These are phyloP conservation scores for Phytophthora pini DNA, from an alignment of 352 stramenopile genomes.

Conservation along the genomic window DNA sequence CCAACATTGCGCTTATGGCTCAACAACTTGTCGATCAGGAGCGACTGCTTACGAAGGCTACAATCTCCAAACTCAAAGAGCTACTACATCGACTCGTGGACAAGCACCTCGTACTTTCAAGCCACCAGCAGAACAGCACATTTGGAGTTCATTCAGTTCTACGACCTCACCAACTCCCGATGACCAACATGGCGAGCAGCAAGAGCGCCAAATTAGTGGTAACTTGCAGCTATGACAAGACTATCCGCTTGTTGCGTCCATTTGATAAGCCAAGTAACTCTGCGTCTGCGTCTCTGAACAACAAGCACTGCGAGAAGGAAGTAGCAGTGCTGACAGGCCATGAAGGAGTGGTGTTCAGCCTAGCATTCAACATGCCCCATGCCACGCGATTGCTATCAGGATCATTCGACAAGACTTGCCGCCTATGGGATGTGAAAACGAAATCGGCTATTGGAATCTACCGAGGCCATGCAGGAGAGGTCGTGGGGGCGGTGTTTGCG, in stretches of 20 bases:
- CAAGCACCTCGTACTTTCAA: conserved; percentile 59
- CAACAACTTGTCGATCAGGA: conserved; percentile 66
- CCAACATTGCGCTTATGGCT: conserved; percentile 61
- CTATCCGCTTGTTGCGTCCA: conserved; percentile 56
- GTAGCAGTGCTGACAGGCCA: conserved; percentile 56
- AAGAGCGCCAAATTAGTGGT: conserved; percentile 70
- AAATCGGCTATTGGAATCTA: conserved; percentile 49
- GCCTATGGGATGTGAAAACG: conserved; percentile 65
- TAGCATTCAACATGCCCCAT: conserved; percentile 67
- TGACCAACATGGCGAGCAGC: conserved; percentile 76
- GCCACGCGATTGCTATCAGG: conserved; percentile 62
- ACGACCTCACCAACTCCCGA: conserved; percentile 63
- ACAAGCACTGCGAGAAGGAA: conserved; percentile 34
- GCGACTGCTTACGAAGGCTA: conserved; percentile 55
- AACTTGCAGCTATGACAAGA: conserved; percentile 83
- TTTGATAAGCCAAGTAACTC: conserved; percentile 19
- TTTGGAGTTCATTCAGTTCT: conserved; percentile 52
- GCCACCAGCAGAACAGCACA: conserved; percentile 25
- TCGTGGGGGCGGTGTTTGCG: conserved; percentile 60
- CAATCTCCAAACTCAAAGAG: conserved; percentile 54
- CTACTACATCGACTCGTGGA: conserved; percentile 77
- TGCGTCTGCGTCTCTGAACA: not conserved
- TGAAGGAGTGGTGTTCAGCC: conserved; percentile 69
- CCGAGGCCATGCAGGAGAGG: conserved; percentile 59
- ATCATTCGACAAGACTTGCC: conserved; percentile 84